A percentile compares a stretch with the other conserved stretches of the same genome.
Conservation (phyloP, 768 basidiomycete genomes). For the Grammothele lineata region DNA sequence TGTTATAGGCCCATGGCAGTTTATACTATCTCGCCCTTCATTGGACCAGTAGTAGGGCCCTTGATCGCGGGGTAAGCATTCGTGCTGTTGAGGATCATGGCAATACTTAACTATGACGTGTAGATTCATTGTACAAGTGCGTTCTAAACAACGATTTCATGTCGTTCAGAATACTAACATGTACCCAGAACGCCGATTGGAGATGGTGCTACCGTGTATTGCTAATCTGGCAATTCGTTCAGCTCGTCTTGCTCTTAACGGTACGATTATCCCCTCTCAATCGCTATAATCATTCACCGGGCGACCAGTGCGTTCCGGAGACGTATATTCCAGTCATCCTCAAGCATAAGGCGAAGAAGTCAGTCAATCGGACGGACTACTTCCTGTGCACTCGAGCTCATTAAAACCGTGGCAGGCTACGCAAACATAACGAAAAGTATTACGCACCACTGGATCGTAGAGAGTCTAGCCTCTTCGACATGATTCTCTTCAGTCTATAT, state of each 20-base stretch:
- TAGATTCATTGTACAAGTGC: constrained; percentile 58
- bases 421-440: constrained; percentile 48
- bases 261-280: constrained; percentile 31
- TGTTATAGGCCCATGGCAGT: constrained; percentile 50
- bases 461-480: constrained; percentile 38
- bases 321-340: constrained; percentile 62
- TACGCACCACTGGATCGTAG: constrained; percentile 57
- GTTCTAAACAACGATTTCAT: too few relatives aligned
- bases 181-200: constrained; percentile 62
- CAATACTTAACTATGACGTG: too few relatives aligned
- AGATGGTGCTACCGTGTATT: constrained; percentile 76
- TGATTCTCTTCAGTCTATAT: constrained; percentile 56
- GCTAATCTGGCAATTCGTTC: constrained; percentile 62
- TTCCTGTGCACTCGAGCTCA: background rate
- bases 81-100: too few relatives aligned
- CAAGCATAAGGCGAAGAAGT: constrained; percentile 55
- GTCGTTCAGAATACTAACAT: too few relatives aligned
- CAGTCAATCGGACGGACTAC: too few relatives aligned
- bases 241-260: constrained; percentile 46
- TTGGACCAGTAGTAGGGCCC: constrained; percentile 56
- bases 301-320: constrained; percentile 61
- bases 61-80: constrained; percentile 50
- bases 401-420: constrained; percentile 34
- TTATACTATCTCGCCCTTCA: constrained; percentile 50
- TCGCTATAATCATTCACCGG: too few relatives aligned